Evolutionary conservation across 805 yeast genomes (phyloP).

Genomic region (Debaryomyces hansenii): DNA sequence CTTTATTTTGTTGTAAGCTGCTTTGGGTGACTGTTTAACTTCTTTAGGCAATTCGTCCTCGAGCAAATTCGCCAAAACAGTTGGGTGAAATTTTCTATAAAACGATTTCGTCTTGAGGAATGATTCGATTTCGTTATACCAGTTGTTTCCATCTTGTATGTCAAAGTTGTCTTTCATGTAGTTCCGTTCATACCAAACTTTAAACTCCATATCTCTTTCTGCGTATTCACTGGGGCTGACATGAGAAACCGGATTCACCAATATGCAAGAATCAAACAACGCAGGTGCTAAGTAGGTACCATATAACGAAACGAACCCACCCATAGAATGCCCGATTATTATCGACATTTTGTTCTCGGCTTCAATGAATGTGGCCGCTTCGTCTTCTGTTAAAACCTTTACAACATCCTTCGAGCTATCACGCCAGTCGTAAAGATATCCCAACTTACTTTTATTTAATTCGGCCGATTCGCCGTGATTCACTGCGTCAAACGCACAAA

Average conservation of each 20-base stretch:
- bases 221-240: not conserved
- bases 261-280: constrained; percentile 8
- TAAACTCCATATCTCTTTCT: not conserved
- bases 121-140: constrained; percentile 10
- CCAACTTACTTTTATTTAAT: constrained; percentile 8
- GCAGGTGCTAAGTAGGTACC: constrained; percentile 5
- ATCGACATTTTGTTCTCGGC: constrained; percentile 5
- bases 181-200: constrained; percentile 10
- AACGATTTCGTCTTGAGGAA: constrained; percentile 13
- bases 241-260: constrained; percentile 11
- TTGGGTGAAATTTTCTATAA: constrained; percentile 12
- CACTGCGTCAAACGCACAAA: constrained; percentile 12
- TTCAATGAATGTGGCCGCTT: constrained; percentile 1
- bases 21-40: constrained; percentile 3
- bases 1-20: constrained; percentile 6
- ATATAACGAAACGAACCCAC: constrained; percentile 8
- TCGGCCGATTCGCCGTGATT: constrained; percentile 13
- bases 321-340: constrained; percentile 16
- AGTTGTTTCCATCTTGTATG: constrained; percentile 6
- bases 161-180: constrained; percentile 9
- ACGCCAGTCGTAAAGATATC: constrained; percentile 8
- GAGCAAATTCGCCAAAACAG: constrained; percentile 14
- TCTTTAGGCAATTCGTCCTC: constrained; percentile 14
- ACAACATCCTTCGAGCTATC: constrained; percentile 12
- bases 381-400: constrained; percentile 2